phyloP scores from a whole-genome alignment of 148 eudicot species.

The Spergularia bocconei region DNA sequence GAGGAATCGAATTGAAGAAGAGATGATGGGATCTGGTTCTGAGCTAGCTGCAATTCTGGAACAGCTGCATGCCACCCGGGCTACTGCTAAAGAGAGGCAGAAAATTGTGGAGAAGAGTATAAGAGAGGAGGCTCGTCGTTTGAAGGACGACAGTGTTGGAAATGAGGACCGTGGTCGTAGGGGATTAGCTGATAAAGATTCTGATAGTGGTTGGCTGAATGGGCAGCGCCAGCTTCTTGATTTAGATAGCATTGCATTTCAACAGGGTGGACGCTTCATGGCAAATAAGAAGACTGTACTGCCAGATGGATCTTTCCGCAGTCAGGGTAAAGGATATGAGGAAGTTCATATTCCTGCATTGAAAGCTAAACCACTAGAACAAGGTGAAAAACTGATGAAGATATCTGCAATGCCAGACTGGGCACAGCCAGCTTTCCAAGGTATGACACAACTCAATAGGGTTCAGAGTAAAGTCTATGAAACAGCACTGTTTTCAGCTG shows the following conservation, averaged over 20 bases:
- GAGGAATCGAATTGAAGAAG: slow-evolving; percentile 64
- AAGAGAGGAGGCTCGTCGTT: slow-evolving; percentile 66
- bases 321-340: slow-evolving; percentile 60
- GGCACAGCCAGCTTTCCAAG: slow-evolving; percentile 71
- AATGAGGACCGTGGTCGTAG: slow-evolving; percentile 46
- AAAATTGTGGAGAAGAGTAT: slow-evolving; percentile 75
- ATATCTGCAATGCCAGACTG: slow-evolving; percentile 67
- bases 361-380: slow-evolving; percentile 52
- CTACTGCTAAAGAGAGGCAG: slow-evolving; percentile 77
- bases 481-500: slow-evolving; percentile 61
- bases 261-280: slow-evolving; percentile 69
- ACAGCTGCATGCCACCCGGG: slow-evolving; percentile 81
- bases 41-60: slow-evolving; percentile 62
- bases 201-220: slow-evolving; percentile 62
- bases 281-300: slow-evolving; percentile 62
- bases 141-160: slow-evolving; percentile 53
- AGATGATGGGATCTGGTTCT: slow-evolving; percentile 50
- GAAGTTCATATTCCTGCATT: slow-evolving; percentile 77
- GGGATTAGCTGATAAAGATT: slow-evolving; percentile 47
- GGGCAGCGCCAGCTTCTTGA: slow-evolving; percentile 77
- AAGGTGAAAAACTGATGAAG: slow-evolving; percentile 54
- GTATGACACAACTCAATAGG: slow-evolving; percentile 71
- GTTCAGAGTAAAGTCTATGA: slow-evolving; percentile 76
- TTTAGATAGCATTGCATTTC: slow-evolving; percentile 57
- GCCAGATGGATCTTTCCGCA: slow-evolving; percentile 59